phyloP scores from a whole-genome alignment of 176 grass and related monocot species.

The Calamus simplicifolius region DNA sequence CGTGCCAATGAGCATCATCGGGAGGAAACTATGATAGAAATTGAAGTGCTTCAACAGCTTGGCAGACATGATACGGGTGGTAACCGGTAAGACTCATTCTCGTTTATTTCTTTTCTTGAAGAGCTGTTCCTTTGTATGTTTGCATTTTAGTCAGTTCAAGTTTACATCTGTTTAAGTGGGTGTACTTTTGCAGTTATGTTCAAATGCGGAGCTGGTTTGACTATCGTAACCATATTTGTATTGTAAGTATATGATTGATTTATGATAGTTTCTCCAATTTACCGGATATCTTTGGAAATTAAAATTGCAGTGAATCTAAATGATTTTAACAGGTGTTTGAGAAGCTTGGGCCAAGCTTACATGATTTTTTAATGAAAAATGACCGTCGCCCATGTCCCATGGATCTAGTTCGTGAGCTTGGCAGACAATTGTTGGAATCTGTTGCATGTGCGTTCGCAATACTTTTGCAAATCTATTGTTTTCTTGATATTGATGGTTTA shows the following conservation, averaged over 20 bases:
- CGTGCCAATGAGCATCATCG: constrained; percentile 65
- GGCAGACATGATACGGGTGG: constrained; percentile 47
- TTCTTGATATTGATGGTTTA: not conserved
- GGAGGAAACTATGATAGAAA: constrained; percentile 73
- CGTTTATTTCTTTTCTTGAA: not conserved
- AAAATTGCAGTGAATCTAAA: constrained; percentile 33
- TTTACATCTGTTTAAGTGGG: constrained; percentile 21
- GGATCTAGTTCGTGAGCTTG: constrained; percentile 58
- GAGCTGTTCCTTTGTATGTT: not conserved
- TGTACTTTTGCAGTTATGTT: constrained; percentile 51
- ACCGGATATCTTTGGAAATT: constrained; percentile 17
- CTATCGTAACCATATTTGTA: constrained; percentile 78
- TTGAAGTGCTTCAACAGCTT: constrained; percentile 74
- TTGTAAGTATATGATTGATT: constrained; percentile 28
- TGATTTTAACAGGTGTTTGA: constrained; percentile 65
- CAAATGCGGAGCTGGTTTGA: constrained; percentile 78
- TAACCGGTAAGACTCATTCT: constrained; percentile 43
- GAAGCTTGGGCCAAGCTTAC: constrained; percentile 73
- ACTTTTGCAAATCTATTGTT: constrained; percentile 25
- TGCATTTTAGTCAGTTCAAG: constrained; percentile 10
- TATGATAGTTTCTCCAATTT: constrained; percentile 35
- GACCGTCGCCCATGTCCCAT: constrained; percentile 50
- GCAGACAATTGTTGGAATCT: constrained; percentile 67
- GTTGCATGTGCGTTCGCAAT: constrained; percentile 66
- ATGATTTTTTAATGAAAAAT: constrained; percentile 65